A percentile compares a stretch with the other conserved stretches of the same genome.
Evolutionary conservation across 2,329 filamentous ascomycete genomes (phyloP).

Genomic region (Knufia petricola): DNA sequence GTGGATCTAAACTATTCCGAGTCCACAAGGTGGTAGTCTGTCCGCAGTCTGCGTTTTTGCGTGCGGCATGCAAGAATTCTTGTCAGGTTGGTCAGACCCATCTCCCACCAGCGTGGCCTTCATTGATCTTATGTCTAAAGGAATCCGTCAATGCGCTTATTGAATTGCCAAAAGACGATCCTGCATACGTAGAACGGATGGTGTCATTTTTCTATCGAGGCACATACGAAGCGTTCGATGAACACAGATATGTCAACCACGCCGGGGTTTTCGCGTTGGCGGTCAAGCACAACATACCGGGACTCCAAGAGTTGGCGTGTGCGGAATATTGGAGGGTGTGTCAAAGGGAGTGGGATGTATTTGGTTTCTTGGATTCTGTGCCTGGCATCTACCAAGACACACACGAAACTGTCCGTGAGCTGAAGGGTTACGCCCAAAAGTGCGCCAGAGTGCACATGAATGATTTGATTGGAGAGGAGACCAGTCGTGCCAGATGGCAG

Average conservation of each 20-base stretch:
- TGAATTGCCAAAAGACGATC: conserved; percentile 1
- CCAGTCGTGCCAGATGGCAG: background rate
- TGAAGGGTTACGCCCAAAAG: background rate
- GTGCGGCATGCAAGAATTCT: conserved; percentile 4
- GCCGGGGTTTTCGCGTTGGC: conserved; percentile 2
- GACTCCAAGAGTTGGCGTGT: conserved; percentile 2
- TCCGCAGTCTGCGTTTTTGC: conserved; percentile 5
- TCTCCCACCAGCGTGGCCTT: background rate
- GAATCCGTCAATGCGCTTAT: background rate
- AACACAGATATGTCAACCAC: conserved; percentile 2
- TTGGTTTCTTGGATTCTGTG: conserved; percentile 2
- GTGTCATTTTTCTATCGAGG: conserved; percentile 5
- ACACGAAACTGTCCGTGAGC: background rate
- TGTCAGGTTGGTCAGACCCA: conserved; percentile 4
- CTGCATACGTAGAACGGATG: background rate
- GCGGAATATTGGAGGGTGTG: background rate
- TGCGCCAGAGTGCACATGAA: conserved; percentile 3
- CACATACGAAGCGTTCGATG: conserved; percentile 1
- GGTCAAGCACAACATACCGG: conserved; percentile 2
- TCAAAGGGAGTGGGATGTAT: conserved; percentile 2
- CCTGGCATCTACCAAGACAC: conserved; percentile 5
- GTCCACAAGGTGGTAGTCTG: conserved; percentile 10
- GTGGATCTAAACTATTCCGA: conserved; percentile 3
- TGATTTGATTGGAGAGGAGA: conserved; percentile 2
- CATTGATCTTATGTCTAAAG: background rate